Evolutionary conservation across 1,284 basidiomycete species (phyloP).

Genomic region (Trametes polyzona): DNA sequence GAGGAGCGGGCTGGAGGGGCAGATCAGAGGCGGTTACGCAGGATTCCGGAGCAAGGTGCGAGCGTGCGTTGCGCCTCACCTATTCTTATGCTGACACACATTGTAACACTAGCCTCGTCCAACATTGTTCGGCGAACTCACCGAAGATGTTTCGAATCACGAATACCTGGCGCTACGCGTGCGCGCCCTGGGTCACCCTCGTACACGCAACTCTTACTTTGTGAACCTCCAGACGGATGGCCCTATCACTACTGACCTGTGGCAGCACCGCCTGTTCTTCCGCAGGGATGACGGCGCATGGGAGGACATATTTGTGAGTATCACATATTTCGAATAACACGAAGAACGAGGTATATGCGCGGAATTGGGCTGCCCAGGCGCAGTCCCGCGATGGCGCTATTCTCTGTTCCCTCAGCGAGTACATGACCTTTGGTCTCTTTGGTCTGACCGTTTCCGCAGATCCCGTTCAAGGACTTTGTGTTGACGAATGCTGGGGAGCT

Average conservation of each 20-base stretch:
- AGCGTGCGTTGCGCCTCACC: not conserved
- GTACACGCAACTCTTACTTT: slow-evolving; percentile 79
- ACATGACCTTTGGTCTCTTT: no score
- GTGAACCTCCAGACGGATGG: slow-evolving; percentile 90
- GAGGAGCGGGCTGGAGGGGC: slow-evolving; percentile 59
- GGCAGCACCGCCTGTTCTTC: slow-evolving; percentile 89
- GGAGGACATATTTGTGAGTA: slow-evolving; percentile 83
- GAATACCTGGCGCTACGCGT: slow-evolving; percentile 80
- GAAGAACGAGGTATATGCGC: no score
- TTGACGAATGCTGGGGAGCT: slow-evolving; percentile 84
- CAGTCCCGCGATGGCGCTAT: no score
- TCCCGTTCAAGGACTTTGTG: slow-evolving; percentile 83
- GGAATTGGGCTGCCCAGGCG: no score
- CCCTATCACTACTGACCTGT: slow-evolving; percentile 78
- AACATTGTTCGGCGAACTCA: slow-evolving; percentile 82
- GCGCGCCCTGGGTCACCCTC: slow-evolving; percentile 69
- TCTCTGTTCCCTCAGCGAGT: no score
- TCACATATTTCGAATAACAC: no score
- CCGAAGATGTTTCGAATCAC: slow-evolving; percentile 81
- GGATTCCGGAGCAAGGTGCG: slow-evolving; percentile 82
- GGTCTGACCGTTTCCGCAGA: slow-evolving; percentile 45
- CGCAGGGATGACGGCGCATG: slow-evolving; percentile 71
- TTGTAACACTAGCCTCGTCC: slow-evolving; percentile 49
- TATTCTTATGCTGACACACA: not conserved
- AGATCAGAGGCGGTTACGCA: slow-evolving; percentile 78